Evolutionary conservation across 148 eudicot species (phyloP).

Genomic region (Rhododendron williamsianum): DNA sequence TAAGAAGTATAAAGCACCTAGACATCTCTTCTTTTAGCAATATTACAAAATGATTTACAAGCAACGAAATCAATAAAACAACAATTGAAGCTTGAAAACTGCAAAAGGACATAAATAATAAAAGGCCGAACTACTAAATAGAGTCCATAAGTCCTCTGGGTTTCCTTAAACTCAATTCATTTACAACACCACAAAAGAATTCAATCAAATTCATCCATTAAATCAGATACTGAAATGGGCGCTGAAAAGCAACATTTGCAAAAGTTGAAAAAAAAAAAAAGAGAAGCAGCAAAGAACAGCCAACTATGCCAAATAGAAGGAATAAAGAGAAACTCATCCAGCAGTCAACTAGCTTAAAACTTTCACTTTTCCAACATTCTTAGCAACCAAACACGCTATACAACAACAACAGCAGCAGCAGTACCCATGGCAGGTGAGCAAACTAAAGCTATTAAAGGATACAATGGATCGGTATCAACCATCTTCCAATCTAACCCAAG

Average conservation of each 20-base stretch:
- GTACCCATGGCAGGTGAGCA: neutral
- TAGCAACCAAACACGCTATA: neutral
- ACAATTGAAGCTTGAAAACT: neutral
- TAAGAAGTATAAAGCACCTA: neutral
- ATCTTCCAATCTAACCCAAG: constrained; percentile 18
- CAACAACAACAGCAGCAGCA: neutral
- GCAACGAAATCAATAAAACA: neutral
- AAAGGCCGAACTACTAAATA: neutral
- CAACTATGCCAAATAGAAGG: neutral
- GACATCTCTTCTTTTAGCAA: neutral
- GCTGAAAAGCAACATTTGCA: neutral
- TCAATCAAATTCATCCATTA: neutral
- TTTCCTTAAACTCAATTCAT: neutral
- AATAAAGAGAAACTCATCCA: neutral
- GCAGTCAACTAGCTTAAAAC: neutral
- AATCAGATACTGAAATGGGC: neutral
- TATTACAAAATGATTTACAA: neutral
- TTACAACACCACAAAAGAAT: neutral
- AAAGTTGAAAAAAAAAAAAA: neutral
- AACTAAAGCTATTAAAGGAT: constrained; percentile 40
- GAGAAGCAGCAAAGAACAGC: neutral
- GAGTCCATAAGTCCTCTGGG: neutral
- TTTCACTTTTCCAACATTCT: neutral
- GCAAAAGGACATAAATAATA: neutral
- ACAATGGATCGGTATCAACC: constrained; percentile 50